A percentile compares a stretch with the other conserved stretches of the same genome.
Evolutionary conservation across 1,284 basidiomycete species (phyloP).

Genomic region (Sporisorium scitamineum): DNA sequence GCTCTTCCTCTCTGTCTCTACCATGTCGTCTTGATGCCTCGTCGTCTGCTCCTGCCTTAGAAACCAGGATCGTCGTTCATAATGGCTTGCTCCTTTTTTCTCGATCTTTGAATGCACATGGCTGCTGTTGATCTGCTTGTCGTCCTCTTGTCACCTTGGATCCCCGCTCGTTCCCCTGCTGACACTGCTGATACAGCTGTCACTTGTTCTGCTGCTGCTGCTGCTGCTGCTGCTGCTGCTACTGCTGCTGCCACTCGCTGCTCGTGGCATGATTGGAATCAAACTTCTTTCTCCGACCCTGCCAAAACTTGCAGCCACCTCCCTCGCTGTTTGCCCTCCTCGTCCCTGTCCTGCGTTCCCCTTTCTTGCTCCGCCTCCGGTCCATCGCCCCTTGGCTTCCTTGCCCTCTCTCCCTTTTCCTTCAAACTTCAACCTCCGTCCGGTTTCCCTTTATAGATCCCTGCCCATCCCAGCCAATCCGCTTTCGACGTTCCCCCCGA

Average conservation of each 20-base stretch:
- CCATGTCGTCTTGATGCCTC: not conserved
- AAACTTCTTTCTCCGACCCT: constrained; percentile 45
- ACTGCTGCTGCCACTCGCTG: not conserved
- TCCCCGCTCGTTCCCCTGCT: constrained; percentile 22
- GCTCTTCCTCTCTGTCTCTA: not conserved
- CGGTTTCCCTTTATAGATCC: constrained; percentile 34
- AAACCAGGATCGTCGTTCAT: not conserved
- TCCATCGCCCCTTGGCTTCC: not conserved
- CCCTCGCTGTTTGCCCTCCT: constrained; percentile 18
- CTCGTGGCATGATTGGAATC: constrained; percentile 13
- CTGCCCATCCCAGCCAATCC: constrained; percentile 10
- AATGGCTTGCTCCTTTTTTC: not conserved
- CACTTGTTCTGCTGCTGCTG: not conserved
- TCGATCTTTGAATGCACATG: constrained; percentile 13
- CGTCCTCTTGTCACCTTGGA: constrained; percentile 10
- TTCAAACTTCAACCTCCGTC: constrained; percentile 29
- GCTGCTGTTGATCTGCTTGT: constrained; percentile 16
- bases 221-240: not conserved
- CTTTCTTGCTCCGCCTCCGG: constrained; percentile 16
- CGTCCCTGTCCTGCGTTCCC: no score
- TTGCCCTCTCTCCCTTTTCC: not conserved
- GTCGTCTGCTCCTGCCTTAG: not conserved
- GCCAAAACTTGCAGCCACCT: constrained; percentile 27
- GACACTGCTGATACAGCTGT: not conserved
- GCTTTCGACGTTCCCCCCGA: constrained; percentile 21